phyloP scores from a whole-genome alignment of 2,329 filamentous ascomycete genomes.

The Phoma sp. region DNA sequence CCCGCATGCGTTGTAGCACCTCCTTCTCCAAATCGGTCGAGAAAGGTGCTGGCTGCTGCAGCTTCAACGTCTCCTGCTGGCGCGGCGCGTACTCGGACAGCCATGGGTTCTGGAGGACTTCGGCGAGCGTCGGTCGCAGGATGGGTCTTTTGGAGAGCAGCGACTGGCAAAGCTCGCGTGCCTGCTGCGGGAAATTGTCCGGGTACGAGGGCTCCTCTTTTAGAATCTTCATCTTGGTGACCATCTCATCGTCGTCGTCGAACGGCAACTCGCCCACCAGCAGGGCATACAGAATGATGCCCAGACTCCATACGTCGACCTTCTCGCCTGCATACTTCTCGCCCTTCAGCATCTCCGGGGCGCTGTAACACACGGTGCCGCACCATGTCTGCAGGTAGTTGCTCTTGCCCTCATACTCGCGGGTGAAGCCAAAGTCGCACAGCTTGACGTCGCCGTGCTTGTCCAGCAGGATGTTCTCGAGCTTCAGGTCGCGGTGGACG shows the following conservation, averaged over 20 bases:
- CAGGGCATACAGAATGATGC: slow-evolving; percentile 82
- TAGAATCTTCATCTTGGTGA: slow-evolving; percentile 84
- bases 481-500: slow-evolving; percentile 93
- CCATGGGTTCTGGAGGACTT: slow-evolving; percentile 88
- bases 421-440: slow-evolving; percentile 96
- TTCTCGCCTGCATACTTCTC: slow-evolving; percentile 98
- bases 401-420: slow-evolving; percentile 93
- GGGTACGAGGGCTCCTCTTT: slow-evolving; percentile 85
- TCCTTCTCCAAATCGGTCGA: slow-evolving; percentile 87
- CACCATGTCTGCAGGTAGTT: slow-evolving; percentile 98
- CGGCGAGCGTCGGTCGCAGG: slow-evolving; percentile 77
- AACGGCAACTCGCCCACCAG: slow-evolving; percentile 88
- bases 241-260: slow-evolving; percentile 91
- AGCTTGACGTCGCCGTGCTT: slow-evolving; percentile 97
- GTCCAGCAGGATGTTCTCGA: slow-evolving; percentile 95
- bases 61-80: slow-evolving; percentile 86
- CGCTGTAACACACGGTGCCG: slow-evolving; percentile 96
- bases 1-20: slow-evolving; percentile 88
- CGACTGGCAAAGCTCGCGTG: slow-evolving; percentile 74
- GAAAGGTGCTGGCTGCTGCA: slow-evolving; percentile 82
- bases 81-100: slow-evolving; percentile 83
- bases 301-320: slow-evolving; percentile 93
- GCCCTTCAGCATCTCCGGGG: slow-evolving; percentile 96
- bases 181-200: slow-evolving; percentile 77
- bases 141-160: slow-evolving; percentile 92